Conservation (phyloP, 2,329 filamentous ascomycete species). For the Zelopaecilomyces penicillatus region DNA sequence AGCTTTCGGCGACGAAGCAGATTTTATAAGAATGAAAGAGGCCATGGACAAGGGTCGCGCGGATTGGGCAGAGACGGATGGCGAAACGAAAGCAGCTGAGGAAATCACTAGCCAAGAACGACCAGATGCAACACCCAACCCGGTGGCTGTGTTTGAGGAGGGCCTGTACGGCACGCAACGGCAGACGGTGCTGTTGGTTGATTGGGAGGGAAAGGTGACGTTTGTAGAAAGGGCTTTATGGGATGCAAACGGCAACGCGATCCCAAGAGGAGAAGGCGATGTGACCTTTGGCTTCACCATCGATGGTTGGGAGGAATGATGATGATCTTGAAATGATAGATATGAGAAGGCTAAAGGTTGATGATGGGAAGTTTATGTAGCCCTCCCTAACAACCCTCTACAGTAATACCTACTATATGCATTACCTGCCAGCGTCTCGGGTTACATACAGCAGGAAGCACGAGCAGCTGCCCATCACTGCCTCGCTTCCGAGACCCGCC, state of each 20-base stretch:
- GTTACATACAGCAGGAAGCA: no score
- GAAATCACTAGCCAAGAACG: slow-evolving; percentile 27
- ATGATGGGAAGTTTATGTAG: neutral
- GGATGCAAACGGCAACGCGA: slow-evolving; percentile 47
- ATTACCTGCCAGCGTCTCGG: no score
- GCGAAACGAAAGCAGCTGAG: slow-evolving; percentile 29
- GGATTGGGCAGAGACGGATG: slow-evolving; percentile 25
- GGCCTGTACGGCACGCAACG: slow-evolving; percentile 58
- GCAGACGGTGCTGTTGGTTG: slow-evolving; percentile 54
- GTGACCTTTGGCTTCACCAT: slow-evolving; percentile 48
- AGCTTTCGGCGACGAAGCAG: slow-evolving; percentile 41
- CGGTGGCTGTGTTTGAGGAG: slow-evolving; percentile 39
- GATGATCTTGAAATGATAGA: neutral
- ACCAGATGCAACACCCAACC: slow-evolving; percentile 26
- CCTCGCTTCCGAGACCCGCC: no score
- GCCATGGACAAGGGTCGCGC: slow-evolving; percentile 29
- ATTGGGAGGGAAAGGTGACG: slow-evolving; percentile 53
- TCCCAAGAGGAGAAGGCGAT: slow-evolving; percentile 48
- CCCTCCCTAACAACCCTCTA: no score
- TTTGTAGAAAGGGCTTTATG: slow-evolving; percentile 53
- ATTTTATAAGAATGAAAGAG: slow-evolving; percentile 36
- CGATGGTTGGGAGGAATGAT: slow-evolving; percentile 38
- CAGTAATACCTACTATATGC: no score
- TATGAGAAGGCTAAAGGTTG: neutral
- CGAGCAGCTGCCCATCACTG: no score